A percentile compares a stretch with the other conserved stretches of the same genome.
Conservation (phyloP, 2,329 filamentous ascomycete genomes). For the Colletotrichum eleusines region DNA sequence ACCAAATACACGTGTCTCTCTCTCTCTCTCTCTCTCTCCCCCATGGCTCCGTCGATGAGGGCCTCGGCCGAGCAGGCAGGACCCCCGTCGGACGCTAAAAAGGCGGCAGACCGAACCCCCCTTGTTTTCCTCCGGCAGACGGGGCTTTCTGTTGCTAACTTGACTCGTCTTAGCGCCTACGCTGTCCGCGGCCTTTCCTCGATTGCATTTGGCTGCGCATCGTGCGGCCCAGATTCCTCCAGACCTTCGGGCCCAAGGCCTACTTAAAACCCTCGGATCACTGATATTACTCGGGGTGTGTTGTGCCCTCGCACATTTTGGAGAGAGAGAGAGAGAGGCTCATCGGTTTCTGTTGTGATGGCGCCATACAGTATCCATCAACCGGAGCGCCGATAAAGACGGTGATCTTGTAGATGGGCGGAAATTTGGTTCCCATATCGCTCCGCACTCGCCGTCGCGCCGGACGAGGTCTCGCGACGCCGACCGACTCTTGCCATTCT, state of each 20-base stretch:
- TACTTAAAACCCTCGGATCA: conserved; percentile 27
- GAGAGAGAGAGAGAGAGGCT: background rate
- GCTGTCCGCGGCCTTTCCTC: conserved; percentile 33
- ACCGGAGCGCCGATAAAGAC: background rate
- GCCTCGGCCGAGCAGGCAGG: conserved; percentile 24
- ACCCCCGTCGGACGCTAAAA: conserved; percentile 36
- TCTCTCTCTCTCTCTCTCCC: background rate
- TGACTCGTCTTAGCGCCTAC: conserved; percentile 34
- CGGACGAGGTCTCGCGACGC: background rate
- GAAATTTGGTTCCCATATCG: background rate
- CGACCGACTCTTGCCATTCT: conserved; percentile 1
- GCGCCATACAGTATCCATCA: conserved; percentile 10
- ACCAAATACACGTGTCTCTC: too few relatives aligned
- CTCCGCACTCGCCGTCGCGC: background rate
- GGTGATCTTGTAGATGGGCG: conserved; percentile 17
- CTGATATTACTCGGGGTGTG: conserved; percentile 12
- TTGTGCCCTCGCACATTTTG: background rate
- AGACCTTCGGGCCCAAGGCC: too few relatives aligned
- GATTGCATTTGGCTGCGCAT: conserved; percentile 24
- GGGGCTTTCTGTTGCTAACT: conserved; percentile 27
- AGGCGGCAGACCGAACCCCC: conserved; percentile 14
- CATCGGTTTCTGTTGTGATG: conserved; percentile 20
- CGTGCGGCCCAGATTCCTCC: conserved; percentile 30
- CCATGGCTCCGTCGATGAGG: conserved; percentile 22
- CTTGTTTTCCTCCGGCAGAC: conserved; percentile 14